Conservation (phyloP, 2,329 filamentous ascomycete species). For the Fusarium coicis region DNA sequence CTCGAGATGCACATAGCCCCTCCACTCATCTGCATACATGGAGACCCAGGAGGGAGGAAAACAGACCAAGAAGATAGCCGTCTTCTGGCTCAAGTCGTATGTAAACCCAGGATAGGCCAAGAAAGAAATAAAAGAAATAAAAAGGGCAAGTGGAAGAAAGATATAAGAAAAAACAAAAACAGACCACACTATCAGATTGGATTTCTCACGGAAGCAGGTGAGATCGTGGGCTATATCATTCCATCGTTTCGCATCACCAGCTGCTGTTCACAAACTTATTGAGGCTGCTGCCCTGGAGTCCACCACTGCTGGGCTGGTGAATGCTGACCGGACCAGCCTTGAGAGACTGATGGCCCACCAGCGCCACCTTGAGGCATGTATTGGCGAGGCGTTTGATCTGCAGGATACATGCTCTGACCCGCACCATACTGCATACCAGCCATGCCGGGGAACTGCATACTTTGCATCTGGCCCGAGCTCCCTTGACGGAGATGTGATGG, state of each 20-base stretch:
- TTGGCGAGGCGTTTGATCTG: slow-evolving; percentile 72
- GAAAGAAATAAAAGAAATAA: background rate
- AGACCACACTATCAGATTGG: slow-evolving; percentile 19
- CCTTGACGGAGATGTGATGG: slow-evolving; percentile 70
- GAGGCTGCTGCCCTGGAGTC: slow-evolving; percentile 62
- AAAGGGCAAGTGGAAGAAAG: slow-evolving; percentile 11
- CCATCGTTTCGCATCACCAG: slow-evolving; percentile 36
- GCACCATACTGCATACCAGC: slow-evolving; percentile 67
- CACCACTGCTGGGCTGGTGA: slow-evolving; percentile 70
- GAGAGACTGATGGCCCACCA: slow-evolving; percentile 60
- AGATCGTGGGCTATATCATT: slow-evolving; percentile 35
- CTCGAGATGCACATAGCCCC: slow-evolving; percentile 51
- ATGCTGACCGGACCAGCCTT: slow-evolving; percentile 69
- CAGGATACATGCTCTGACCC: slow-evolving; percentile 67
- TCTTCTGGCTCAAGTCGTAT: slow-evolving; percentile 29
- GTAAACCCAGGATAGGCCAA: slow-evolving; percentile 11
- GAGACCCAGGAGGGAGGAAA: slow-evolving; percentile 51
- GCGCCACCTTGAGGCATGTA: slow-evolving; percentile 74
- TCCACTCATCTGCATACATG: slow-evolving; percentile 49
- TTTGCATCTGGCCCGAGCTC: slow-evolving; percentile 66
- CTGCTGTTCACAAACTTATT: slow-evolving; percentile 35
- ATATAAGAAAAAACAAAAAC: slow-evolving; percentile 3
- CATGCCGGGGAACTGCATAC: slow-evolving; percentile 72
- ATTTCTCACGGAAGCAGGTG: slow-evolving; percentile 21
- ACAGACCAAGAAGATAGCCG: slow-evolving; percentile 40